Evolutionary conservation across 2,329 filamentous ascomycete genomes (phyloP), one percentile per base, ranked within the genome.

Genomic region (Epichloe elymi): DNA sequence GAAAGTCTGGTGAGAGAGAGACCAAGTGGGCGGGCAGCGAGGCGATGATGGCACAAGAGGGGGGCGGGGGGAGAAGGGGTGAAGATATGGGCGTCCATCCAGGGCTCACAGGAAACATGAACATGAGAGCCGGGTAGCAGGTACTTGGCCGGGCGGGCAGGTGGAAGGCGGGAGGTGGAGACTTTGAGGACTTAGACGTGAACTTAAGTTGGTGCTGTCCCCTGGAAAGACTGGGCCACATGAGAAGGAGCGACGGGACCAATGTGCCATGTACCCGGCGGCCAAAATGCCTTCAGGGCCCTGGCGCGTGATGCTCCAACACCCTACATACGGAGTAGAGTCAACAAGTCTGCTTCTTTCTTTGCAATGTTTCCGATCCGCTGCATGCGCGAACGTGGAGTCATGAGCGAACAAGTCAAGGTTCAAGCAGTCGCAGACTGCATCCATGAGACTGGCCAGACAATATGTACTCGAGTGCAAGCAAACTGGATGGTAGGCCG

Each of bases 1-100:
- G 45, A 47, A 26, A 4, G 26, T 30, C 26, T 4, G 8, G 26
- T 30, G 33, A 19, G 33, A 50, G 40, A 36, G n/a, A 37, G 38
- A 46, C 30, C 35, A 51, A 33, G 45, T 49, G 52, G 52, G 46
- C 41, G 46, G 50, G 49, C 45, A 39, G 41, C 40, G 30, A 51
- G 40, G 40, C 51, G n/a, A n/a, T n/a, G 44, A 53, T 43, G 43
- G 44, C 33, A 40, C 15, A 26, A 5, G 30, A 5, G 38, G n/a
- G n/a, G n/a, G n/a, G n/a, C n/a, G 20, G 39, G 36, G 2, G 17
- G 2, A 23, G 35, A 36, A 41, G 37, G 23, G 11, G 36, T 20
- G 35, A 43, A 26, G 14, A 11, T 12, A 20, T 14, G 11, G 23
- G 41, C 12, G 40, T 14, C 11, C 8, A 26, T 14, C 19, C 15